A percentile compares a stretch with the other conserved stretches of the same genome.
These are phyloP conservation scores for Blastomyces gilchristii DNA, from an alignment of 2,329 filamentous ascomycete species.

Conservation along the genomic window DNA sequence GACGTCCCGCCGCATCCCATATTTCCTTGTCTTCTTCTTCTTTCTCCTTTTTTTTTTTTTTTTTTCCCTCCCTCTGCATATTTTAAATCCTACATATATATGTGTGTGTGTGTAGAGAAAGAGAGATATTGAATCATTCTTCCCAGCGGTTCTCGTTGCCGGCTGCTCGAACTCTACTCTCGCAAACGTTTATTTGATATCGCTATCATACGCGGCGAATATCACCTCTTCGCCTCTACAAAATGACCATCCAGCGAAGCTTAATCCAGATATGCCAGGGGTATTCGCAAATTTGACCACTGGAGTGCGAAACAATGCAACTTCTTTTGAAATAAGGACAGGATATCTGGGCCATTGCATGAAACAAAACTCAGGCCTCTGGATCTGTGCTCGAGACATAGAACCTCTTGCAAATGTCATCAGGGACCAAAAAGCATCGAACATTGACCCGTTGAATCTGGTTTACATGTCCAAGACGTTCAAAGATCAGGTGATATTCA, in stretches of 20 bases:
- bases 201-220: conserved; percentile 64
- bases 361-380: conserved; percentile 78
- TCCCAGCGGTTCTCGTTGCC: conserved; percentile 72
- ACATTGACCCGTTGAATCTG: conserved; percentile 84
- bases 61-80: no score
- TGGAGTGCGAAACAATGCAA: conserved; percentile 75
- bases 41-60: not conserved
- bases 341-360: conserved; percentile 98
- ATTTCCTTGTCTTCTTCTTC: not conserved
- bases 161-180: conserved; percentile 97
- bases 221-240: conserved; percentile 1
- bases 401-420: conserved; percentile 85
- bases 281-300: conserved; percentile 79
- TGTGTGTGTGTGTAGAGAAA: not conserved
- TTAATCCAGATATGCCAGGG: conserved; percentile 79
- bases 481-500: conserved; percentile 14
- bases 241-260: conserved; percentile 67
- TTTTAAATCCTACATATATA: not conserved
- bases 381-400: conserved; percentile 95
- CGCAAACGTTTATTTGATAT: conserved; percentile 91
- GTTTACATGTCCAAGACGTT: conserved; percentile 15
- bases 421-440: conserved; percentile 44
- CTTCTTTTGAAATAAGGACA: conserved; percentile 78
- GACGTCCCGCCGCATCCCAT: not conserved
- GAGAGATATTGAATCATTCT: not conserved